Evolutionary conservation across 352 stramenopile species (phyloP), one percentile per base, ranked within the genome.

Genomic region (Pythium periplocum): DNA sequence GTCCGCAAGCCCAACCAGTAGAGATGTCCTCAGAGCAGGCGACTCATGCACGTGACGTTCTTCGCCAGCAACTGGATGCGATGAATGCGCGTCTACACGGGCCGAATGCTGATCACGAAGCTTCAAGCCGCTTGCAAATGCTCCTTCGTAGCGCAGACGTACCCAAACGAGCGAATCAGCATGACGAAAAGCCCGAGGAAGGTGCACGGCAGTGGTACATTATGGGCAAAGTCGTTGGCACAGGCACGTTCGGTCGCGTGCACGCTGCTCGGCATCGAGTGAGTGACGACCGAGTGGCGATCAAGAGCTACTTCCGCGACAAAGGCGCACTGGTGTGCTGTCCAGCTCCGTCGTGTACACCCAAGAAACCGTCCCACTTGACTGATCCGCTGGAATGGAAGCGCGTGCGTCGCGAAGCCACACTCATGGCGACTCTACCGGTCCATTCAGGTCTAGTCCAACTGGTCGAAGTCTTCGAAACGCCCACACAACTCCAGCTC

Each of bases 281-380:
- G 12, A 81, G 60, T 47, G 55, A 47, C 6, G 67, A 64, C 1
- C 43, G 47, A 3, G 78, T 90, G 4, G 76, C 76, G 7, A 77
- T 90, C 52, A 90, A 90, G 61, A 84, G 66, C 35, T 90, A 90
- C 62, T 58, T 56, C 6, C 66, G 77, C 40, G 64, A 75, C 9
- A 55, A 67, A 40, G 62, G 62, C n/a, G 61, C 68, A 7, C 52
- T 41, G 11, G 62, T 68, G 11, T 87, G 77, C 26, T 71, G 64
- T 12, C 45, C 26, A 12, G 34, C 60, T 9, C 52, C 60, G 12
- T 30, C 31, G 4, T 52, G 38, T 11, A 38, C 8, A 51, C 12
- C 40, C 33, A 36, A 32, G 17, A 33, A 30, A 51, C 52, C 12
- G 48, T 34, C 9, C 51, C 12, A 33, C 8, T 39, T 51, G 12